These are phyloP conservation scores for Penicillium sp. DNA, from an alignment of 2,329 filamentous ascomycete species.

Conservation along the genomic window DNA sequence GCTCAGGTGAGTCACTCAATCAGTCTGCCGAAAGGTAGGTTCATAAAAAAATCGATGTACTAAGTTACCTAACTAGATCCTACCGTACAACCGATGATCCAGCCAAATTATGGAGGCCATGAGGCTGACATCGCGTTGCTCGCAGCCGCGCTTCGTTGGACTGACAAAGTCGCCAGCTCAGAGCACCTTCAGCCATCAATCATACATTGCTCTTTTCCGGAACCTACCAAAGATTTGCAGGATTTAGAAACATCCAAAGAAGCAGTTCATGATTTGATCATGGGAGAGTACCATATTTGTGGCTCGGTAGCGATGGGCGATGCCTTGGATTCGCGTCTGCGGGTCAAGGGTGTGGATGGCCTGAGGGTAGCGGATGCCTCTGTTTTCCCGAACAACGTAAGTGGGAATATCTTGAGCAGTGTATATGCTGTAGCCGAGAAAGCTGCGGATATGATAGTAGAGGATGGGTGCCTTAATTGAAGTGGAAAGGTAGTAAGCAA, in stretches of 20 bases:
- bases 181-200: constrained; percentile 8
- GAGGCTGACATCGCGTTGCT: constrained; percentile 20
- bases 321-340: constrained; percentile 29
- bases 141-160: constrained; percentile 19
- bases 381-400: constrained; percentile 31
- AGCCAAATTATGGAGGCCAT: constrained; percentile 20
- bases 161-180: constrained; percentile 14
- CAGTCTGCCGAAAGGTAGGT: neutral
- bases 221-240: constrained; percentile 12
- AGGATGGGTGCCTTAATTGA: constrained; percentile 19
- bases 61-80: constrained; percentile 11
- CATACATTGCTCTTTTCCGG: constrained; percentile 9
- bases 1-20: constrained; percentile 6
- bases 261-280: constrained; percentile 13
- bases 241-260: constrained; percentile 14
- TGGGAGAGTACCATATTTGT: constrained; percentile 20
- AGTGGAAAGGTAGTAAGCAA: too few species aligned
- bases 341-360: constrained; percentile 29
- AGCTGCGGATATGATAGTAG: constrained; percentile 36
- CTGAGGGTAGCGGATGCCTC: constrained; percentile 31
- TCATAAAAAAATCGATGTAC: too few species aligned
- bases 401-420: constrained; percentile 30
- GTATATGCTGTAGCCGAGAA: constrained; percentile 39
- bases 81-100: constrained; percentile 12
- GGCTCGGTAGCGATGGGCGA: constrained; percentile 35